Conservation (phyloP, 2,329 filamentous ascomycete genomes). For the Xylaria multiplex region DNA sequence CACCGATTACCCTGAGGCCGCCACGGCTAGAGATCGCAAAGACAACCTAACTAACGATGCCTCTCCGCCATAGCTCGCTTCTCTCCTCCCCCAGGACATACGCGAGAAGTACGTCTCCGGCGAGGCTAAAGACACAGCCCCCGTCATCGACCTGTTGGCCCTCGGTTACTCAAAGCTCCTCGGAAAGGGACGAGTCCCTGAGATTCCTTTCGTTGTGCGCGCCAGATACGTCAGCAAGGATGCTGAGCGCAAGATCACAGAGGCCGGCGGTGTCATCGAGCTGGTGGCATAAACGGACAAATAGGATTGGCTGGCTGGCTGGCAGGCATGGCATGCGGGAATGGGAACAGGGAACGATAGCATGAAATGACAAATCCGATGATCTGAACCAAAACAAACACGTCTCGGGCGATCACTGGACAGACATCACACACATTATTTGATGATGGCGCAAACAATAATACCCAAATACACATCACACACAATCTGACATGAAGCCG, state of each 20-base stretch:
- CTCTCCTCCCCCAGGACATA: constrained; percentile 90
- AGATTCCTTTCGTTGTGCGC: constrained; percentile 92
- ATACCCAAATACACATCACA: constrained; percentile 33
- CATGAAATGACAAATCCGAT: constrained; percentile 37
- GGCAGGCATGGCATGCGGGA: constrained; percentile 21
- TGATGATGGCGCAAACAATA: constrained; percentile 33
- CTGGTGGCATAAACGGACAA: constrained; percentile 37
- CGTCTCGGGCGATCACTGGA: constrained; percentile 27
- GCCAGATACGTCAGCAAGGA: constrained; percentile 95
- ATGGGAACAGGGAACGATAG: constrained; percentile 36
- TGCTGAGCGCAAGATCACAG: constrained; percentile 99
- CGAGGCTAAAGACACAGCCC: constrained; percentile 86
- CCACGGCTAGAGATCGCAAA: neutral
- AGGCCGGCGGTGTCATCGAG: constrained; percentile 79
- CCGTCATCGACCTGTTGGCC: constrained; percentile 96
- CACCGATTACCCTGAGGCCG: neutral
- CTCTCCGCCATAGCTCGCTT: constrained; percentile 77
- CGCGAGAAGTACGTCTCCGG: constrained; percentile 90
- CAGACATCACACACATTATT: constrained; percentile 23
- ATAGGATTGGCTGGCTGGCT: constrained; percentile 4
- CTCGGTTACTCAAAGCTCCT: constrained; percentile 99
- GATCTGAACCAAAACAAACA: constrained; percentile 24
- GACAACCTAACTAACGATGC: constrained; percentile 11
- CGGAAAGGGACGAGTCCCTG: constrained; percentile 95
- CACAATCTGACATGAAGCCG: constrained; percentile 25